Base-by-base conservation (phyloP, 768 basidiomycete species). In the Termitomyces eurrhizus region DNA sequence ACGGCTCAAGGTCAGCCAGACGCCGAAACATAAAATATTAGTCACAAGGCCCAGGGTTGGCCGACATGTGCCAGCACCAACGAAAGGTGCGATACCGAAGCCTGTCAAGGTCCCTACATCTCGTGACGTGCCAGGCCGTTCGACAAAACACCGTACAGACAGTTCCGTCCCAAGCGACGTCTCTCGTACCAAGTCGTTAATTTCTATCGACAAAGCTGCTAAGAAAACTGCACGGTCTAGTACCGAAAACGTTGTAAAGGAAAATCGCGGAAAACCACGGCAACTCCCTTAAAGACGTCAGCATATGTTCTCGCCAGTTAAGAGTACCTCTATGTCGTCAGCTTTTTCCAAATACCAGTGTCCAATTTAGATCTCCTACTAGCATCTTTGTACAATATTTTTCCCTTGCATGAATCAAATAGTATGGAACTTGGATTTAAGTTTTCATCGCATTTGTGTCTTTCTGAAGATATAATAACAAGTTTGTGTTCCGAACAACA, bases 1-100 rank as follows among this genome's bases (percentile, higher is more conserved):
- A 67, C 68, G 74, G 61, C 69, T 75, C 46, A 75, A 72, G 62
- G 68, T 74, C 44, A 60, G 65, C 12, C 65, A 65, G 26, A 60
- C 70, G 48, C 62, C 58, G 14, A 59, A 58, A 61, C 63, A 48
- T 13, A 41, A 42, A 37, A 51, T 57, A 39, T 49, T 46, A 32
- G 61, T 62, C 36, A 63, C 62, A 32, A 65, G 58, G 51, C 56
- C 64, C 48, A 65, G 66, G 62, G 55, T 67, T 56, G 55, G 57
- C 21, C 59, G 66, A 36, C 33, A 56, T 58, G 64, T 54, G 24
- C 50, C 39, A n/a, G 50, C 26, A 7, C 54, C 26, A 59, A 33
- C 52, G 53, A 53, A 41, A 58, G 29, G 7, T 45, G 33, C 62
- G 33, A 56, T 56, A 48, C 53, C 64, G 29, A 68, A 62, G 52